Conservation (phyloP, 768 basidiomycete genomes). For the Calocera cornea region DNA sequence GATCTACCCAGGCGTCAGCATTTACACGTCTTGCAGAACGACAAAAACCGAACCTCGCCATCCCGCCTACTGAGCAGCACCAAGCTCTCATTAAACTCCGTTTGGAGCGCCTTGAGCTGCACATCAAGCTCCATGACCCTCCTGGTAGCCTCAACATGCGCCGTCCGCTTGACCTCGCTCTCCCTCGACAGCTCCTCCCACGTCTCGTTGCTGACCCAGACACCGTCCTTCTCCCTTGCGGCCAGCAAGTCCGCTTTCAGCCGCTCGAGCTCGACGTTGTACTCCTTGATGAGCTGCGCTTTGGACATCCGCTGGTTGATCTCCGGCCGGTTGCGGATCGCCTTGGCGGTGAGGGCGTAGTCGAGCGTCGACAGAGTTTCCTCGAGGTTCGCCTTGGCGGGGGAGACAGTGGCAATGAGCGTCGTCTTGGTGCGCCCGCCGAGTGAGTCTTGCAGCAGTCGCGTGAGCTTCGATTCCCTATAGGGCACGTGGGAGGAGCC, state of each 20-base stretch:
- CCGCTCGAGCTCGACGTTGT: conserved; percentile 83
- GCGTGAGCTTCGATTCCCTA: conserved; percentile 94
- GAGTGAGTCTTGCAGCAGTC: conserved; percentile 95
- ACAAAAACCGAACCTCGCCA: conserved; percentile 26
- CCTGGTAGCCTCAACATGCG: conserved; percentile 68
- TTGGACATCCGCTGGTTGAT: conserved; percentile 89
- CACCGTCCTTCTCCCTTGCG: conserved; percentile 90
- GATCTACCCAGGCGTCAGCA: conserved; percentile 31
- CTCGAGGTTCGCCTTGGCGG: conserved; percentile 85
- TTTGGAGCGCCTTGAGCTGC: conserved; percentile 62
- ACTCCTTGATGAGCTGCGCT: conserved; percentile 84
- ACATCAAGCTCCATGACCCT: conserved; percentile 73
- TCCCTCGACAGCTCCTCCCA: conserved; percentile 73
- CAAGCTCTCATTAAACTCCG: conserved; percentile 87
- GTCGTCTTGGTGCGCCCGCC: conserved; percentile 96
- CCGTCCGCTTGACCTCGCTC: conserved; percentile 61
- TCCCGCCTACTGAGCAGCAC: conserved; percentile 59
- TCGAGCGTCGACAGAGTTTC: conserved; percentile 96
- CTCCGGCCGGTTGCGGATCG: conserved; percentile 90
- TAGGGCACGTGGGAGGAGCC: conserved; percentile 73
- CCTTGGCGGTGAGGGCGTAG: conserved; percentile 89
- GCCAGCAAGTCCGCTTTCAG: conserved; percentile 82
- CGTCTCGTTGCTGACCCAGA: conserved; percentile 81
- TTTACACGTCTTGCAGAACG: background rate
- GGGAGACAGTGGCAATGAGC: conserved; percentile 92